Conservation (phyloP, 768 basidiomycete species). For the Naganishia randhawae region DNA sequence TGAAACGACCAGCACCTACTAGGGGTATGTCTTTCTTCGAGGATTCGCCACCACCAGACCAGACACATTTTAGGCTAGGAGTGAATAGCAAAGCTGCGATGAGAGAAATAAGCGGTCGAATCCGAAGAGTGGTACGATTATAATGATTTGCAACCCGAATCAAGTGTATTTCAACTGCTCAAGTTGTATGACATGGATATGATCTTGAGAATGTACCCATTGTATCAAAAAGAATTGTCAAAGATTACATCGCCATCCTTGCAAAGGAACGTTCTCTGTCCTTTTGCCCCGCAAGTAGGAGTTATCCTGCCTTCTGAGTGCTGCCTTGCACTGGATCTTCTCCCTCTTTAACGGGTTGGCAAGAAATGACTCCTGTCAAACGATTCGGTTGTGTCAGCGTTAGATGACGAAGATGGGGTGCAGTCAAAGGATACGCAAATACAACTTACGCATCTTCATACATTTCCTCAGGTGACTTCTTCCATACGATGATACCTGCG, state of each 20-base stretch:
- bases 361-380: slow-evolving; percentile 20
- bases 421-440: background rate
- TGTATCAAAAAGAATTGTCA: background rate
- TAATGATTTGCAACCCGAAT: too few relatives aligned
- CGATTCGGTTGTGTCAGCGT: background rate
- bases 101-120: slow-evolving; percentile 4
- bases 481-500: slow-evolving; percentile 77
- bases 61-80: slow-evolving; percentile 7
- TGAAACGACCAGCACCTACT: background rate
- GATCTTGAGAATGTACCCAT: background rate
- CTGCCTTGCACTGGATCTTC: background rate
- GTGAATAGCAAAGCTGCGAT: slow-evolving; percentile 3
- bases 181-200: background rate
- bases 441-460: slow-evolving; percentile 43
- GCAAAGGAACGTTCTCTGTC: too few relatives aligned
- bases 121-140: slow-evolving; percentile 1
- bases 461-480: slow-evolving; percentile 52
- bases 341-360: slow-evolving; percentile 7
- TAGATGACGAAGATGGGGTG: background rate
- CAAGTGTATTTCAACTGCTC: too few relatives aligned
- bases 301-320: too few relatives aligned
- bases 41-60: slow-evolving; percentile 11
- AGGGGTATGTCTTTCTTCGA: slow-evolving; percentile 16
- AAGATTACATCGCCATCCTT: background rate
- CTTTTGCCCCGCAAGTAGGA: too few relatives aligned